Conservation (phyloP, 2,329 filamentous ascomycete genomes). For the Endothia cerciana region DNA sequence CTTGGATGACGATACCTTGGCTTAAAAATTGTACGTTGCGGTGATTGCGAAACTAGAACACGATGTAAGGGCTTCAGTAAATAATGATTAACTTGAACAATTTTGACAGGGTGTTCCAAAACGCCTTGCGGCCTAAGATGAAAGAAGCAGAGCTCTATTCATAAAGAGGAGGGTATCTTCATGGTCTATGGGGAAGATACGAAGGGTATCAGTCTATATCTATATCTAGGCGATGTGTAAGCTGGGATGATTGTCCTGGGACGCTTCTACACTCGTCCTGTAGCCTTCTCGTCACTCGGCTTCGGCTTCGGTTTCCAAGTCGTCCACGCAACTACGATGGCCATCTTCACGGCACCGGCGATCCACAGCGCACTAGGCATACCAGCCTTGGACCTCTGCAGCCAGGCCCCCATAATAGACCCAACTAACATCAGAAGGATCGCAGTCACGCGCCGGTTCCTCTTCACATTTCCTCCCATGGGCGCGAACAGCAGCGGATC, state of each 20-base stretch:
- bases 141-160: not conserved
- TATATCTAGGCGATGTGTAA: not conserved
- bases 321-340: slow-evolving; percentile 41
- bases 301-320: slow-evolving; percentile 27
- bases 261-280: not conserved
- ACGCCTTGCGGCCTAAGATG: not conserved
- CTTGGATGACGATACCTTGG: not conserved
- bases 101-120: not conserved
- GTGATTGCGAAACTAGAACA: not conserved
- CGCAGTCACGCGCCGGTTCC: slow-evolving; percentile 51
- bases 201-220: not conserved
- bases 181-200: not conserved
- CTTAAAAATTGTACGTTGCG: not conserved
- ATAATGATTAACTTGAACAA: too few species aligned
- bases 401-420: slow-evolving; percentile 52
- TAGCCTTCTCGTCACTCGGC: slow-evolving; percentile 8
- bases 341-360: slow-evolving; percentile 48
- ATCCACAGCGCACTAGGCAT: slow-evolving; percentile 51
- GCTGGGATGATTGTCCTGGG: not conserved
- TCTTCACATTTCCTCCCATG: slow-evolving; percentile 49
- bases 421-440: slow-evolving; percentile 50
- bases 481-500: slow-evolving; percentile 53
- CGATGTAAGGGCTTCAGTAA: not conserved
- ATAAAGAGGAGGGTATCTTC: not conserved
- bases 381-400: slow-evolving; percentile 47